Base-by-base conservation (phyloP, 306 rosid species). In the Vigna mungo region DNA sequence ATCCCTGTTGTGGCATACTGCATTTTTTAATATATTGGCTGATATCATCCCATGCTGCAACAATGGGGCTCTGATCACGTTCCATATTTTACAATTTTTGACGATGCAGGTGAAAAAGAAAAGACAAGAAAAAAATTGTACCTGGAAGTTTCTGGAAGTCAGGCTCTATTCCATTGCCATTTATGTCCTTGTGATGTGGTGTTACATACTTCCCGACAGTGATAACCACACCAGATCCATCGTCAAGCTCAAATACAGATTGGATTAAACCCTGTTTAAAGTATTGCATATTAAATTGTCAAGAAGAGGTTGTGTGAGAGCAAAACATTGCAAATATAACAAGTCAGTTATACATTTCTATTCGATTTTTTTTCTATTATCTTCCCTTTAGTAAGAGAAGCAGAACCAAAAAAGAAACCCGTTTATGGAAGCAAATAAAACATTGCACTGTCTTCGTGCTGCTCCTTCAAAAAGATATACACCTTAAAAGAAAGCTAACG, bases 191-290 rank as follows among this genome's bases (percentile, higher is more conserved):
- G 76, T 86, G 96, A 61, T 88, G 84, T 64, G 98, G 97, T 25
- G 97, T 95, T 72, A 92, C 97, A 65, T 95, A 95, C 89, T 95
- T 95, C 66, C 97, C 97, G 70, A 95, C 93, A 67, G 98, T 92
- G 71, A 95, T 90, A 69, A 91, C 98, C 66, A 95, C 92, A 43
- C 97, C 98, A 61, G 98, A 95, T 72, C 97, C 97, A 74, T 95
- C 96, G 25, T 82, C 85, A 82, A 92, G 97, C 81, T 95, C 97
- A 72, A 95, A 95, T 62, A 95, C 97, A 75, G 99, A 95, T 82
- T 95, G 97, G 80, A 95, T 92, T 72, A 95, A 79, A 72, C 99
- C 97, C 97, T 92, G 85, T 58, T 17, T 71, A 30, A 74, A 77
- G 58, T 63, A 86, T 69, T 58, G 44, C 41, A 71, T 68, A 74